Base-by-base conservation (phyloP, 2,329 filamentous ascomycete genomes). In the Verticillium tricorpus region DNA sequence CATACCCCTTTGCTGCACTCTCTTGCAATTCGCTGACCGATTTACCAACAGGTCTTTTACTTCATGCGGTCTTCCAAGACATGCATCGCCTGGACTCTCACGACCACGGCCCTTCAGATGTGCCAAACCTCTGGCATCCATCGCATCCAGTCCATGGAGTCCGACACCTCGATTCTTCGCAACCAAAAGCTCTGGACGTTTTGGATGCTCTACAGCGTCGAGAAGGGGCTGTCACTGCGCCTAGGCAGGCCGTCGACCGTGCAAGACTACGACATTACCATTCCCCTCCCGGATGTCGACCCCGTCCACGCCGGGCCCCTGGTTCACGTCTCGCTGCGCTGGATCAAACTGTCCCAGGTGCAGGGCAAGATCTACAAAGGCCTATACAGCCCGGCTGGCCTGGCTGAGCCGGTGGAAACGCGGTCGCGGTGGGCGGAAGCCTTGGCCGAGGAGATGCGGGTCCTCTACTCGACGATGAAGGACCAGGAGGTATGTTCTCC, bases 141-240 rank as follows among this genome's bases (percentile, higher is more conserved):
- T 56, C 64, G 71, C 11, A 54, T 68, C 55, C 66, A 69, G 8
- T 68, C 69, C 35, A 73, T 64, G 66, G 67, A 64, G 35, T 60
- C 69, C 59, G 69, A 70, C 62, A 63, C 61, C 37, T 63, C 69
- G 0, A 65, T 69, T 15, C 69, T 68, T 54, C 69, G 69, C 15
- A 65, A 69, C 5, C 67, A 71, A 68, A 77, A 76, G 65, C 74
- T 70, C 1, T 66, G 76, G 1, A 68, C 86, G 7, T 88, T 88
- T 67, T 88, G 85, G 85, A 77, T 74, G 40, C 72, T 83, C 0
- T 88, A 87, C 65, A 78, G 81, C 56, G 72, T 86, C 15, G 81
- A 87, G 63, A 85, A 83, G 62, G 78, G 78, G 17, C 72, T 87
- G 19, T 82, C 83, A 0, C 75, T 88, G 3, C 78, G 83, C 2